Evolutionary conservation across 2,329 filamentous ascomycete genomes (phyloP).

Genomic region (Sarocladiaceae sp.): DNA sequence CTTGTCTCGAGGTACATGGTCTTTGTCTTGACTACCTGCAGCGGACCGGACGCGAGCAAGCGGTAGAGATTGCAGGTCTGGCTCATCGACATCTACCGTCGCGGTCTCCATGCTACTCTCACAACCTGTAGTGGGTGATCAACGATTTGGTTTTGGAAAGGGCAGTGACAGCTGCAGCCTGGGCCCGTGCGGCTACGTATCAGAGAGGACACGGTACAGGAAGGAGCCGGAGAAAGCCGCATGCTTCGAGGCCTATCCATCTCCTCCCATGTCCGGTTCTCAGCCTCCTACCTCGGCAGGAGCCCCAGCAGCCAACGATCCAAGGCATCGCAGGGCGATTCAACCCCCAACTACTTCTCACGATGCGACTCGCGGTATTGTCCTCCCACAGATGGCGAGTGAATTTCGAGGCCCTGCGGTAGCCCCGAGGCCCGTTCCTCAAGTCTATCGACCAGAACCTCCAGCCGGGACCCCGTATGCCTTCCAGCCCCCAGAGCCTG

Average conservation of each 20-base stretch:
- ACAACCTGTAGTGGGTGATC: neutral
- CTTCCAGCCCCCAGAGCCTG: slow-evolving; percentile 6
- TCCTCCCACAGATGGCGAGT: slow-evolving; percentile 17
- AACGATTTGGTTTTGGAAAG: slow-evolving; percentile 40
- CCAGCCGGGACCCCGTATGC: neutral
- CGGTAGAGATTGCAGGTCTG: too few relatives aligned
- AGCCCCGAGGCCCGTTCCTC: neutral
- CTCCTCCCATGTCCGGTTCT: slow-evolving; percentile 72
- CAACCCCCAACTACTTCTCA: slow-evolving; percentile 39
- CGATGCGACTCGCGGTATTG: slow-evolving; percentile 45
- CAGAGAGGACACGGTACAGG: slow-evolving; percentile 43
- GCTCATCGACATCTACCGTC: neutral
- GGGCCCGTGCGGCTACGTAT: slow-evolving; percentile 42
- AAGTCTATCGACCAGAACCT: neutral
- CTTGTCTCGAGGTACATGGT: too few relatives aligned
- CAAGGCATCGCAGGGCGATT: slow-evolving; percentile 40
- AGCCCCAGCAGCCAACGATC: slow-evolving; percentile 53
- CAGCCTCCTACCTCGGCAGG: slow-evolving; percentile 52
- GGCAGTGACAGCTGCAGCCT: slow-evolving; percentile 53
- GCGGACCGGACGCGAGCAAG: too few relatives aligned
- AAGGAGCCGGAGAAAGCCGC: slow-evolving; percentile 46
- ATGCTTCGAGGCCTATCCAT: slow-evolving; percentile 60
- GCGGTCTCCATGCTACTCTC: slow-evolving; percentile 9
- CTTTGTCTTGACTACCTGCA: neutral
- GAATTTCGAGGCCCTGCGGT: slow-evolving; percentile 17